phyloP scores from a whole-genome alignment of 257 asterid genomes.

The Primulina eburnea region DNA sequence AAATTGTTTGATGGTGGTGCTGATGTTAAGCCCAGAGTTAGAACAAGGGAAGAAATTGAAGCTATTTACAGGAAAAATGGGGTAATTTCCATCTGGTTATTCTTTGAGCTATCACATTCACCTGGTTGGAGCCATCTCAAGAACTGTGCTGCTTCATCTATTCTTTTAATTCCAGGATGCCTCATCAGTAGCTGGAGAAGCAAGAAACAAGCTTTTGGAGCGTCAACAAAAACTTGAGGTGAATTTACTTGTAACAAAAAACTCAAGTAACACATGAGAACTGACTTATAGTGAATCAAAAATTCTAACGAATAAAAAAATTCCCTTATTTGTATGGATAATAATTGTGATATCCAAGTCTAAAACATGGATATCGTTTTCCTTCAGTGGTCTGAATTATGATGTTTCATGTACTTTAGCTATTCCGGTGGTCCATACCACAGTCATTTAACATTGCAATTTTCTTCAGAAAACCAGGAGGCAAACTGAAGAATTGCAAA shows the following conservation, averaged over 20 bases:
- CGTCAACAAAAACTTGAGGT: conserved; percentile 97
- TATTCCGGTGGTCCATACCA: conserved; percentile 7
- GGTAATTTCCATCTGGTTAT: conserved; percentile 40
- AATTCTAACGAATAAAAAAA: neutral
- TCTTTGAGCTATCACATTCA: conserved; percentile 20
- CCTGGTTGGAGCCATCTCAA: conserved; percentile 17
- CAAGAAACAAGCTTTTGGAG: conserved; percentile 78
- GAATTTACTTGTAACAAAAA: conserved; percentile 20
- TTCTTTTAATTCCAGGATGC: conserved; percentile 59
- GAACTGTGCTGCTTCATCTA: conserved; percentile 15
- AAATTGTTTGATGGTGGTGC: conserved; percentile 47
- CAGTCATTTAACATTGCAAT: conserved; percentile 6
- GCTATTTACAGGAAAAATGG: conserved; percentile 79
- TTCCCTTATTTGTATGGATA: neutral
- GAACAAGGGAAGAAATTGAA: conserved; percentile 80
- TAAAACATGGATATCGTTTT: neutral
- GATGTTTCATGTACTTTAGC: conserved; percentile 10
- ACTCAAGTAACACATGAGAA: neutral
- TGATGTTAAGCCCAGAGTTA: conserved; percentile 56
- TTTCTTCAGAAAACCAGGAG: conserved; percentile 59
- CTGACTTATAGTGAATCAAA: neutral
- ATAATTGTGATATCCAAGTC: neutral
- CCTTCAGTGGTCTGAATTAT: conserved; percentile 1
- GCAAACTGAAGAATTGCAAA: conserved; percentile 69
- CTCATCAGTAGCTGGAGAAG: conserved; percentile 82